phyloP scores from a whole-genome alignment of 306 rosid genomes.

The Calophaca sinica region DNA sequence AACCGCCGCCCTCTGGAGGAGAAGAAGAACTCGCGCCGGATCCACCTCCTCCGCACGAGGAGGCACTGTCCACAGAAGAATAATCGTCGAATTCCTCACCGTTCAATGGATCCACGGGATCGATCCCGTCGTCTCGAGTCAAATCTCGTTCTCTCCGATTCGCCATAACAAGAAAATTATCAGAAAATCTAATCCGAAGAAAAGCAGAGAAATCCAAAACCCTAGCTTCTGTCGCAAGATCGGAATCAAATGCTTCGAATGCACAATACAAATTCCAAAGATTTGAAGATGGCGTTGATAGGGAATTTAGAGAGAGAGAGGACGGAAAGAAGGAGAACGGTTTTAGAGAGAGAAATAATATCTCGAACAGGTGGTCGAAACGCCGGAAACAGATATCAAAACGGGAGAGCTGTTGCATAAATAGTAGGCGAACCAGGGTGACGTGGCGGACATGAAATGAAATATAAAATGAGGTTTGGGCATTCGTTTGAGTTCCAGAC shows the following conservation, averaged over 20 bases:
- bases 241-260: conserved; percentile 28
- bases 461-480: conserved; percentile 35
- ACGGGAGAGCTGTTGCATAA: background rate
- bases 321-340: background rate
- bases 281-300: conserved; percentile 2
- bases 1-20: conserved; percentile 43
- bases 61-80: conserved; percentile 44
- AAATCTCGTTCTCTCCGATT: conserved; percentile 48
- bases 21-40: conserved; percentile 46
- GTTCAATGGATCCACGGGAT: conserved; percentile 50
- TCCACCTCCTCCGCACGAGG: conserved; percentile 48
- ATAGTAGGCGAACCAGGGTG: conserved; percentile 39
- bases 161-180: conserved; percentile 53
- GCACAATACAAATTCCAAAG: background rate
- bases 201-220: conserved; percentile 18
- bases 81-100: conserved; percentile 60
- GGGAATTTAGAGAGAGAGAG: conserved; percentile 34
- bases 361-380: conserved; percentile 18
- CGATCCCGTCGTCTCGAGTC: conserved; percentile 38
- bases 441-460: conserved; percentile 71
- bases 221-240: conserved; percentile 37
- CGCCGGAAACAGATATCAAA: background rate
- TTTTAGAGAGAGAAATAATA: conserved; percentile 47
- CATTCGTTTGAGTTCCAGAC: conserved; percentile 58
- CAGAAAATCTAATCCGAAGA: background rate